These are phyloP conservation scores for Periconia sp. DNA, from an alignment of 2,329 filamentous ascomycete genomes.

Conservation along the genomic window DNA sequence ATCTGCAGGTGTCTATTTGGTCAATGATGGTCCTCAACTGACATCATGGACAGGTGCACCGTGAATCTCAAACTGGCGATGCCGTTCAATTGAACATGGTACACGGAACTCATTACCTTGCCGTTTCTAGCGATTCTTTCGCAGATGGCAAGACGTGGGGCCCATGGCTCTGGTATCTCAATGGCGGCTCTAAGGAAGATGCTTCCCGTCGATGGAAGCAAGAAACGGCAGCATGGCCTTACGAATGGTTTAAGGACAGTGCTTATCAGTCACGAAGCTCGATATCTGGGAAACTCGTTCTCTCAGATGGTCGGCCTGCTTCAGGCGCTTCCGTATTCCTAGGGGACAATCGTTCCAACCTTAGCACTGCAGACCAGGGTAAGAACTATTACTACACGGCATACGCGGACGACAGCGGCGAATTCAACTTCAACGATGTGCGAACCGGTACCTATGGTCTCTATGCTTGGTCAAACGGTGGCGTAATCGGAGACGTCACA, in stretches of 20 bases:
- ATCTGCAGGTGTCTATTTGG: not conserved
- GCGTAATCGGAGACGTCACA: slow-evolving; percentile 52
- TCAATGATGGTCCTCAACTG: too few species aligned
- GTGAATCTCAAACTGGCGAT: slow-evolving; percentile 58
- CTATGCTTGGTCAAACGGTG: slow-evolving; percentile 59
- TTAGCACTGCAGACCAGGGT: slow-evolving; percentile 57
- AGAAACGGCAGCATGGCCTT: slow-evolving; percentile 56
- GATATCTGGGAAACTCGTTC: slow-evolving; percentile 51
- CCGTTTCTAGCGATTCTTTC: slow-evolving; percentile 35
- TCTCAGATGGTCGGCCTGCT: slow-evolving; percentile 58
- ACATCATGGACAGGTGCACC: slow-evolving; percentile 46
- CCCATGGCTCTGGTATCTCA: slow-evolving; percentile 51
- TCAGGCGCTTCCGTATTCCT: slow-evolving; percentile 58
- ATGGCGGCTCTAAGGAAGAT: slow-evolving; percentile 55
- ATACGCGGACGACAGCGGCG: slow-evolving; percentile 52
- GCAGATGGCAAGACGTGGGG: slow-evolving; percentile 47
- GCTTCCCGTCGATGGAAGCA: slow-evolving; percentile 47
- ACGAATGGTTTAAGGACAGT: slow-evolving; percentile 55
- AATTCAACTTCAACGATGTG: slow-evolving; percentile 54
- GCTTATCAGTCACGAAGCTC: slow-evolving; percentile 58
- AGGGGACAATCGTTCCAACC: slow-evolving; percentile 54
- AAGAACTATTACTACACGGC: slow-evolving; percentile 58
- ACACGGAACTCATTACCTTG: slow-evolving; percentile 55
- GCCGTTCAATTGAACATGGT: slow-evolving; percentile 62
- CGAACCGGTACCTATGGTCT: slow-evolving; percentile 54